Evolutionary conservation across 2,329 filamentous ascomycete genomes (phyloP).

Genomic region (Arthrinium phaeospermum): DNA sequence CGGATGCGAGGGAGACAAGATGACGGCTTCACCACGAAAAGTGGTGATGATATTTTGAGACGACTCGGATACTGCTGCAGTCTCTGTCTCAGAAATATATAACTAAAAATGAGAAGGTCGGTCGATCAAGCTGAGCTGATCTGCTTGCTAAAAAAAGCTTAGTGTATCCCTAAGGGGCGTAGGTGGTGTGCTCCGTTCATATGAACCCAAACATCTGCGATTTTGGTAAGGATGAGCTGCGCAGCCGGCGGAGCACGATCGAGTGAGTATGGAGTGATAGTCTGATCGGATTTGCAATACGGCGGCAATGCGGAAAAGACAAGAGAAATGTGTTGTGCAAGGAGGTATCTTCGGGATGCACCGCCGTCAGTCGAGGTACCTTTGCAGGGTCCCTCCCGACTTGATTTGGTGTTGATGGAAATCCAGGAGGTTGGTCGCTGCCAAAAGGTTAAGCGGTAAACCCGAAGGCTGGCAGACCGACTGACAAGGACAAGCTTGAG

Average conservation of each 20-base stretch:
- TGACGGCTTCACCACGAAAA: conserved; percentile 47
- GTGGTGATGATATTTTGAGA: conserved; percentile 38
- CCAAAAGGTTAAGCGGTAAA: conserved; percentile 11
- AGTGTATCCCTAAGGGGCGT: conserved; percentile 3
- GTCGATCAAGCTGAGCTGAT: conserved; percentile 12
- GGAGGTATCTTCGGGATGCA: conserved; percentile 2
- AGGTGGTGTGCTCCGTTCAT: neutral
- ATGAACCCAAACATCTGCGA: conserved; percentile 10
- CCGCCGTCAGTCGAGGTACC: neutral
- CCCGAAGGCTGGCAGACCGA: conserved; percentile 9
- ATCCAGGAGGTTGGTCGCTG: conserved; percentile 10
- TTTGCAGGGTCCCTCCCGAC: neutral
- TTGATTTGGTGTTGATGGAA: conserved; percentile 5
- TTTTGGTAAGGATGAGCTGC: conserved; percentile 1
- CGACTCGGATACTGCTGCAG: neutral
- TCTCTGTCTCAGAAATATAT: conserved; percentile 10
- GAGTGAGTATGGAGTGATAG: neutral
- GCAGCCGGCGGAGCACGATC: conserved; percentile 5
- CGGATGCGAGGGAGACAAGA: conserved; percentile 52
- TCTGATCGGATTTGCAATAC: neutral
- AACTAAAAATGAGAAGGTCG: conserved; percentile 8
- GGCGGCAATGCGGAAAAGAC: neutral
- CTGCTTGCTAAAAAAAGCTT: conserved; percentile 15
- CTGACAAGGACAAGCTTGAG: neutral
- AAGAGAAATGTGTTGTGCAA: conserved; percentile 1